phyloP scores from a whole-genome alignment of 768 basidiomycete genomes.

The Lyophyllum shimeji region DNA sequence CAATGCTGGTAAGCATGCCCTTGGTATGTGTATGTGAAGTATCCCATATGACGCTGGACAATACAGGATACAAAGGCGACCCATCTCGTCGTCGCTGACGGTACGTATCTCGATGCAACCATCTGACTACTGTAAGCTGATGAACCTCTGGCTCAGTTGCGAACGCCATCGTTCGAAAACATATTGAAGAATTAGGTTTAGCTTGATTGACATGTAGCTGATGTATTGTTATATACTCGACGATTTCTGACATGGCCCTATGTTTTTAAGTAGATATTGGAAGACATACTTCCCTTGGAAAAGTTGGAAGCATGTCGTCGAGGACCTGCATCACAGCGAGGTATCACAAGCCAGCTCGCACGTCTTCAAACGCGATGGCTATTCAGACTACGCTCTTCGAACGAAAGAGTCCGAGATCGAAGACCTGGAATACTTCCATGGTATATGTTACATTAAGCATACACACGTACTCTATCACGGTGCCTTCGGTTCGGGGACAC shows the following conservation, averaged over 20 bases:
- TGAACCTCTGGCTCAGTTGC: slow-evolving; percentile 44
- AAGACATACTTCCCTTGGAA: neutral
- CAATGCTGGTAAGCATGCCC: slow-evolving; percentile 51
- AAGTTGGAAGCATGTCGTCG: too few species aligned
- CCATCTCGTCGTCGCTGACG: slow-evolving; percentile 58
- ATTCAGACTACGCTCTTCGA: too few species aligned
- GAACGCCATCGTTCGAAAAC: slow-evolving; percentile 62
- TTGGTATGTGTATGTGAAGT: neutral
- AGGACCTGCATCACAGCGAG: too few species aligned
- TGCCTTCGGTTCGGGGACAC: slow-evolving; percentile 14
- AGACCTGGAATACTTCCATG: too few species aligned
- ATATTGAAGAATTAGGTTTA: slow-evolving; percentile 51
- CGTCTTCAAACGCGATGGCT: too few species aligned
- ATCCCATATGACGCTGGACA: slow-evolving; percentile 3
- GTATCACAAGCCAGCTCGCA: too few species aligned
- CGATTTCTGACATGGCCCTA: neutral
- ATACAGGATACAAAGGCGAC: slow-evolving; percentile 62
- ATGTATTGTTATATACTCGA: neutral
- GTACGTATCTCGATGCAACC: slow-evolving; percentile 31
- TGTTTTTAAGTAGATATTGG: neutral
- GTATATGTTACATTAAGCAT: neutral
- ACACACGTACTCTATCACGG: neutral
- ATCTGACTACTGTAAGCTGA: neutral
- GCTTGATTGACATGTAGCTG: slow-evolving; percentile 14
- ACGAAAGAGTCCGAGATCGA: too few species aligned